Percentiles rank a stretch among this genome's conserved stretches.
Evolutionary conservation across 2,329 filamentous ascomycete genomes (phyloP).

Genomic region (Fusarium luffae): DNA sequence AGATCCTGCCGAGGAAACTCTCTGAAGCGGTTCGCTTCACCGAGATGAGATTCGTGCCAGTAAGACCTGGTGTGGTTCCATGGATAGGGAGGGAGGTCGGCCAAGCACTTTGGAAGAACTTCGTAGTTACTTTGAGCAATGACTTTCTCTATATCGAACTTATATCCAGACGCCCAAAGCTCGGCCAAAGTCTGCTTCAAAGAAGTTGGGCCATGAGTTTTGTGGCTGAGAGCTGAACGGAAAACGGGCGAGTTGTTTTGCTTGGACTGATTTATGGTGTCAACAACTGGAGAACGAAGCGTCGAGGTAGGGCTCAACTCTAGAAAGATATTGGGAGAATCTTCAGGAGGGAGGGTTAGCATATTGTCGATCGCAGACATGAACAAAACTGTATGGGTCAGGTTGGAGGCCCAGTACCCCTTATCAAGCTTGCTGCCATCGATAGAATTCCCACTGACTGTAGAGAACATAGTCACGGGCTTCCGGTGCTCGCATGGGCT

Average conservation of each 20-base stretch:
- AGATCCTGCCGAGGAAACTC: slow-evolving; percentile 61
- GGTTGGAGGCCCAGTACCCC: slow-evolving; percentile 60
- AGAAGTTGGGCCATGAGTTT: slow-evolving; percentile 35
- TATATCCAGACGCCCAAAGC: slow-evolving; percentile 53
- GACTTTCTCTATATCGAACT: slow-evolving; percentile 48
- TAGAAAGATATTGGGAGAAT: slow-evolving; percentile 52
- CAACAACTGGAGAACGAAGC: slow-evolving; percentile 52
- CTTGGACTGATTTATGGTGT: slow-evolving; percentile 47
- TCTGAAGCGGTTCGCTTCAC: slow-evolving; percentile 56
- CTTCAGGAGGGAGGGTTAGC: slow-evolving; percentile 42
- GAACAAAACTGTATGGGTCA: slow-evolving; percentile 59
- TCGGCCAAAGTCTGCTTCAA: slow-evolving; percentile 50
- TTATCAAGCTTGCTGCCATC: slow-evolving; percentile 45
- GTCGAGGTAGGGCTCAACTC: slow-evolving; percentile 56
- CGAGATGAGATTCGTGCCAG: slow-evolving; percentile 65
- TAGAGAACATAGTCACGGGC: slow-evolving; percentile 54
- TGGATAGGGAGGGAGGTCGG: slow-evolving; percentile 62
- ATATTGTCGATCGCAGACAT: slow-evolving; percentile 53
- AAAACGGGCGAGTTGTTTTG: slow-evolving; percentile 36
- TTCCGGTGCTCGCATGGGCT: slow-evolving; percentile 18
- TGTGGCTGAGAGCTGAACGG: slow-evolving; percentile 45
- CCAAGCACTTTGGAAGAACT: slow-evolving; percentile 50
- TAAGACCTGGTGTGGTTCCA: slow-evolving; percentile 65
- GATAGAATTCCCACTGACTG: slow-evolving; percentile 50
- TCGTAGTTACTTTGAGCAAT: slow-evolving; percentile 34